phyloP scores from a whole-genome alignment of 306 rosid genomes.

The Vigna mungo region DNA sequence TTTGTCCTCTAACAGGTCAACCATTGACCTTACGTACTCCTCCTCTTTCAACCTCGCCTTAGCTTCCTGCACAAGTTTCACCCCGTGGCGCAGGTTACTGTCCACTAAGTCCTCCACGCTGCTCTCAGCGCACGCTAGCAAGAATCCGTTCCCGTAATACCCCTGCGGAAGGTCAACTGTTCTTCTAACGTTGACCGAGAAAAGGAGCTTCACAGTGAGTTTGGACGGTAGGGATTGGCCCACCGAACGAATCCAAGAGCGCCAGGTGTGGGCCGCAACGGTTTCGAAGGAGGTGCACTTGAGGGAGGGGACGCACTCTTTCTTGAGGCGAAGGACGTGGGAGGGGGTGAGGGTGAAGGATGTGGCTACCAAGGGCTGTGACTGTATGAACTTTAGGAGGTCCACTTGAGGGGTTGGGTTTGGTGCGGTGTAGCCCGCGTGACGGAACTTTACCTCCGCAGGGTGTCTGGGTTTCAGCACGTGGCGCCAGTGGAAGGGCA shows the following conservation, averaged over 20 bases:
- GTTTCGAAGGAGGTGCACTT: conserved; percentile 81
- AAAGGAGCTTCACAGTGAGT: conserved; percentile 65
- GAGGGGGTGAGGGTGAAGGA: conserved; percentile 60
- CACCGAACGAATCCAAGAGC: conserved; percentile 72
- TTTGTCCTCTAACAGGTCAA: conserved; percentile 71
- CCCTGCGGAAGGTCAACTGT: conserved; percentile 54
- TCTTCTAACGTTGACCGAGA: conserved; percentile 67
- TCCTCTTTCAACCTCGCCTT: conserved; percentile 47
- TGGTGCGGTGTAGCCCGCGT: conserved; percentile 53
- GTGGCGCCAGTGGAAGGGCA: conserved; percentile 67
- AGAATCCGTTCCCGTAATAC: conserved; percentile 77
- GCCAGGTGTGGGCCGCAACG: conserved; percentile 83
- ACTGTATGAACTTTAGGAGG: conserved; percentile 57
- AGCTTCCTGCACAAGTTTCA: conserved; percentile 62
- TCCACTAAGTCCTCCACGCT: conserved; percentile 53
- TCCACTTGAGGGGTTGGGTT: conserved; percentile 40
- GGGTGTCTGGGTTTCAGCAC: conserved; percentile 61
- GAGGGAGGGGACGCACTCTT: conserved; percentile 64
- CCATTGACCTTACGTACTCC: conserved; percentile 60
- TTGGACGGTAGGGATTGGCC: conserved; percentile 45
- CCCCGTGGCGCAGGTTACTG: conserved; percentile 54
- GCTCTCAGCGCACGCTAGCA: conserved; percentile 71
- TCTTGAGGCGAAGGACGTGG: conserved; percentile 59
- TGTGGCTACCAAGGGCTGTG: conserved; percentile 60
- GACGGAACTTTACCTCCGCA: conserved; percentile 38